phyloP scores from a whole-genome alignment of 1,284 basidiomycete genomes.

The Leccinum pachyderme region DNA sequence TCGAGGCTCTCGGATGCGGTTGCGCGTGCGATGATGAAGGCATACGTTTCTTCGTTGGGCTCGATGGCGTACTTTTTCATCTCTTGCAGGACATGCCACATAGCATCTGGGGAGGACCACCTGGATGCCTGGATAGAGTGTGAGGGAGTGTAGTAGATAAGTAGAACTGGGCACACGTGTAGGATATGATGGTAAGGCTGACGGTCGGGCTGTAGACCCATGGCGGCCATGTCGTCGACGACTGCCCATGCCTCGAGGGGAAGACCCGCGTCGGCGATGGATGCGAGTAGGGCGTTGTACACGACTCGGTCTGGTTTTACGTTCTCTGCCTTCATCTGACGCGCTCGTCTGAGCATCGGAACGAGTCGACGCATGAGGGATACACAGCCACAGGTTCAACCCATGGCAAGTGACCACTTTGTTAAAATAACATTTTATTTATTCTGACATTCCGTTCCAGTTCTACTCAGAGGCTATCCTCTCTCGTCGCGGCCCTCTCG shows the following conservation, averaged over 20 bases:
- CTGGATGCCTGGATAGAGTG: slow-evolving; percentile 33
- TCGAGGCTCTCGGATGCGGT: slow-evolving; percentile 55
- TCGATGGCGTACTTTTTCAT: slow-evolving; percentile 51
- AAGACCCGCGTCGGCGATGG: slow-evolving; percentile 41
- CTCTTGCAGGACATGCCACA: slow-evolving; percentile 37
- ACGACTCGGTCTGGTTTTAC: slow-evolving; percentile 50
- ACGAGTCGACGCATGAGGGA: slow-evolving; percentile 17
- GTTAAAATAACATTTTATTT: too few species aligned
- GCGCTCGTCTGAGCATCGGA: slow-evolving; percentile 34
- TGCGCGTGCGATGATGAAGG: slow-evolving; percentile 50
- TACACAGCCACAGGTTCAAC: slow-evolving; percentile 20
- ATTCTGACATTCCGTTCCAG: slow-evolving; percentile 37
- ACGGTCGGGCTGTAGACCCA: slow-evolving; percentile 55
- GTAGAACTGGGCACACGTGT: slow-evolving; percentile 39
- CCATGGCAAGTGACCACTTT: slow-evolving; percentile 32
- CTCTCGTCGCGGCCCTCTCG: slow-evolving; percentile 89
- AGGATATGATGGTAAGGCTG: slow-evolving; percentile 66
- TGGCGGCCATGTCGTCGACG: slow-evolving; percentile 66
- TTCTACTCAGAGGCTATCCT: slow-evolving; percentile 93
- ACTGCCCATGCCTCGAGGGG: slow-evolving; percentile 63
- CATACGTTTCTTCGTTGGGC: slow-evolving; percentile 54
- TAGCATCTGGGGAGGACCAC: slow-evolving; percentile 28
- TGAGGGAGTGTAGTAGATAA: not conserved
- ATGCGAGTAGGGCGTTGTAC: slow-evolving; percentile 55
- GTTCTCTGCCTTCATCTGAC: slow-evolving; percentile 54